These are phyloP conservation scores for Aureobasidium pullulans DNA, from an alignment of 2,329 filamentous ascomycete genomes.

Conservation along the genomic window DNA sequence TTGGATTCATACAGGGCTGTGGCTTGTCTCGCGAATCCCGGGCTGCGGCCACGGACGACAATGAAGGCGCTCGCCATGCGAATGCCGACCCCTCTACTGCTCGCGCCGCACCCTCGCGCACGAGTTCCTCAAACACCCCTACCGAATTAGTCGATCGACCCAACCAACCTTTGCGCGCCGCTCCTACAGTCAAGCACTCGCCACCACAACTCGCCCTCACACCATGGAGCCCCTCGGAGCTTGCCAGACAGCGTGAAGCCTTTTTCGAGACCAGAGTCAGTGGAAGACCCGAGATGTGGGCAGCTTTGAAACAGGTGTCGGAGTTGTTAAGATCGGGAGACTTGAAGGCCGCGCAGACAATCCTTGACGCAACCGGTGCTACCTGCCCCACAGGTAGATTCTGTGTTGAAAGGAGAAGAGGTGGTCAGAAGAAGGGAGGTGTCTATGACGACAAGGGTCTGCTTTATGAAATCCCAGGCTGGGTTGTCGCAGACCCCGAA, in stretches of 20 bases:
- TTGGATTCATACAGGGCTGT: neutral
- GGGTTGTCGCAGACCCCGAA: conserved; percentile 38
- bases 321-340: conserved; percentile 55
- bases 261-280: conserved; percentile 90
- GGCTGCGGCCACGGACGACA: neutral
- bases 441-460: conserved; percentile 39
- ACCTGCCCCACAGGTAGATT: conserved; percentile 37
- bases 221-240: conserved; percentile 60
- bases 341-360: conserved; percentile 58
- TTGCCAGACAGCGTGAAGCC: conserved; percentile 65
- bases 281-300: conserved; percentile 72
- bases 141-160: conserved; percentile 16
- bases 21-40: conserved; percentile 12
- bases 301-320: conserved; percentile 60
- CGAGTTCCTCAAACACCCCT: conserved; percentile 3
- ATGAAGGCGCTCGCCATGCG: conserved; percentile 1
- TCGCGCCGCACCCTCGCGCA: neutral
- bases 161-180: conserved; percentile 23
- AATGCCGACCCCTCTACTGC: neutral
- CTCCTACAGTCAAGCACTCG: conserved; percentile 16
- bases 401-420: conserved; percentile 17
- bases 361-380: conserved; percentile 66
- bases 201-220: conserved; percentile 27
- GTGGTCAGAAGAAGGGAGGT: conserved; percentile 24
- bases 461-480: conserved; percentile 38